Conservation (phyloP, 371 early-diverging fungal species). For the Phascolomyces articulosus region DNA sequence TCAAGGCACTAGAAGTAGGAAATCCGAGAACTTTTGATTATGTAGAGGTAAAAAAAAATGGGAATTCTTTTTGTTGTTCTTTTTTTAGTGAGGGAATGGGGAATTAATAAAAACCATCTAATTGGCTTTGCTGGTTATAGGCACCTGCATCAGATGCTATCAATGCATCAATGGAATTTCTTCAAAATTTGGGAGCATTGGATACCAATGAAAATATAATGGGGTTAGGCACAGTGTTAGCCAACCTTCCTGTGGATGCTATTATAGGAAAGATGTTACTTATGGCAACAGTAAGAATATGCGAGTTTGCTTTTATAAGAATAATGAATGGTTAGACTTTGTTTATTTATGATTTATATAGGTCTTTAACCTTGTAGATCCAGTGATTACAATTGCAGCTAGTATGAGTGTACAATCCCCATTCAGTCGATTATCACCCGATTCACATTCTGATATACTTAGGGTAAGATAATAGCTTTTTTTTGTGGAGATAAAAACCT, state of each 20-base stretch:
- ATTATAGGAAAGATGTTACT: slow-evolving; percentile 88
- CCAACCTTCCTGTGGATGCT: slow-evolving; percentile 85
- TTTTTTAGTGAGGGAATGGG: too few species aligned
- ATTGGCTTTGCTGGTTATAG: too few species aligned
- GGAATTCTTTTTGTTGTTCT: too few species aligned
- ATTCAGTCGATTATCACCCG: slow-evolving; percentile 54
- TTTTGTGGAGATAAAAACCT: too few species aligned
- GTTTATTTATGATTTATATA: slow-evolving; percentile 6
- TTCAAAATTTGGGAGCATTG: slow-evolving; percentile 64
- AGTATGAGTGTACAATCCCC: slow-evolving; percentile 74
- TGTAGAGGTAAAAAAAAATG: too few species aligned
- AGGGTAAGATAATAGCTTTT: slow-evolving; percentile 24
- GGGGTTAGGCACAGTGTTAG: slow-evolving; percentile 83
- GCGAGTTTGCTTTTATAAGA: too few species aligned
- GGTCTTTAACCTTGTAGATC: slow-evolving; percentile 72
- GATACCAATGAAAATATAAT: slow-evolving; percentile 66
- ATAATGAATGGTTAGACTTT: too few species aligned
- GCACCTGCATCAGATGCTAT: slow-evolving; percentile 42
- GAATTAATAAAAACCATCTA: too few species aligned
- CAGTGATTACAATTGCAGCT: slow-evolving; percentile 82
- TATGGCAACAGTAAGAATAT: slow-evolving; percentile 47
- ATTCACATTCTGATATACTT: slow-evolving; percentile 45
- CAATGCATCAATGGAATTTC: slow-evolving; percentile 58
- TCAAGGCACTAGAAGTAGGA: slow-evolving; percentile 69
- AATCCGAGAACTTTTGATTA: slow-evolving; percentile 58